These are phyloP conservation scores for Hericium erinaceus DNA, from an alignment of 768 basidiomycete genomes.

Conservation along the genomic window DNA sequence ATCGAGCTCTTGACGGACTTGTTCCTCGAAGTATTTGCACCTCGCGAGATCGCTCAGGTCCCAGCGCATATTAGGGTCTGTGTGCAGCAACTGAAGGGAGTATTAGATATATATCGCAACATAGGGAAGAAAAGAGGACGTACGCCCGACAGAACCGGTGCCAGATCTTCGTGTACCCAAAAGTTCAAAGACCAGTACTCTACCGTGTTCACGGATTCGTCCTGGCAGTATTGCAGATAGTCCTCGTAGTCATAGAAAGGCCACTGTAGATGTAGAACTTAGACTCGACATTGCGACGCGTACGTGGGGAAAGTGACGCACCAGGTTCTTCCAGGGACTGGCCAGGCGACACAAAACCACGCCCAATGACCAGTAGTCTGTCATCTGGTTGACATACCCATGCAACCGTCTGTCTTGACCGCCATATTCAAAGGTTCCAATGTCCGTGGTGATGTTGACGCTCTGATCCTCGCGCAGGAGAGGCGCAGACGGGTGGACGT, in stretches of 20 bases:
- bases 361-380: slow-evolving; percentile 6
- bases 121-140: no score
- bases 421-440: not conserved
- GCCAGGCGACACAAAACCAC: not conserved
- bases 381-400: slow-evolving; percentile 1
- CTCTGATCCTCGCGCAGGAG: not conserved
- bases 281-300: not conserved
- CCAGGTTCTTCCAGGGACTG: not conserved
- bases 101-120: no score
- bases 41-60: not conserved
- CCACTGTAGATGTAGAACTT: not conserved
- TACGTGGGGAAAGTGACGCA: not conserved
- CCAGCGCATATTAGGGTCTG: not conserved
- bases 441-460: not conserved
- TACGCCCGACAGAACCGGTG: no score
- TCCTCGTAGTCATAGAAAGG: not conserved
- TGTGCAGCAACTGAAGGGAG: not conserved
- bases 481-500: not conserved
- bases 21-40: no score
- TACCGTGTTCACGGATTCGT: not conserved
- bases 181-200: no score
- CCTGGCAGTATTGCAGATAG: not conserved
- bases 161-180: no score
- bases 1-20: no score
- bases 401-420: not conserved